These are phyloP conservation scores for Nasturtium officinale DNA, from an alignment of 345 rosid species.

Conservation along the genomic window DNA sequence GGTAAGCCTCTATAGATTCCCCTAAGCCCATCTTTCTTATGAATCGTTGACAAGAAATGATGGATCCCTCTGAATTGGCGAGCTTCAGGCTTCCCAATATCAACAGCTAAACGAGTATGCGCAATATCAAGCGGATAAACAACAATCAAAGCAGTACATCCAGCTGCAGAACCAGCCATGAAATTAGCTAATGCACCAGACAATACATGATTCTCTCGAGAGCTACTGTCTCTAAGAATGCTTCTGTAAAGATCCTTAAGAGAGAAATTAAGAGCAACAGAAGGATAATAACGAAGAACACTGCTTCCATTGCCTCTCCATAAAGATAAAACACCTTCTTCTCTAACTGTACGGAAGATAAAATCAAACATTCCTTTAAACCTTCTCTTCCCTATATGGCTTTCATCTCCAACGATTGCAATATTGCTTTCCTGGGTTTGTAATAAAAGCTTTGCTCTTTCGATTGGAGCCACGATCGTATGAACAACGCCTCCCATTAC, in stretches of 20 bases:
- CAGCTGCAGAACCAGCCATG: conserved; percentile 89
- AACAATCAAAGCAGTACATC: conserved; percentile 73
- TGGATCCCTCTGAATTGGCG: conserved; percentile 87
- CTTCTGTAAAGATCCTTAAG: conserved; percentile 86
- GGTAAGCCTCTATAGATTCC: conserved; percentile 94
- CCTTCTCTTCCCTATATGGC: conserved; percentile 51
- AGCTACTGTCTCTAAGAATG: conserved; percentile 61
- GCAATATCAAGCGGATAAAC: conserved; percentile 95
- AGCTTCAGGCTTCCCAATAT: conserved; percentile 67
- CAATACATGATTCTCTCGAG: conserved; percentile 50
- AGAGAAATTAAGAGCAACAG: conserved; percentile 96
- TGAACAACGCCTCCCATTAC: conserved; percentile 92
- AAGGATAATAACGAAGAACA: conserved; percentile 90
- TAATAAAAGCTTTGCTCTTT: conserved; percentile 83
- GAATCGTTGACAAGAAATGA: conserved; percentile 79
- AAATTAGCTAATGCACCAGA: conserved; percentile 86
- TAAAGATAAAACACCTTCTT: conserved; percentile 82
- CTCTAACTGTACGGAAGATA: conserved; percentile 74
- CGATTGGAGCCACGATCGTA: conserved; percentile 95
- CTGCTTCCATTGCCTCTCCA: conserved; percentile 99
- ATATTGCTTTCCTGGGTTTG: conserved; percentile 97
- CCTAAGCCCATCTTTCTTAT: conserved; percentile 67
- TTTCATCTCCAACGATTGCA: conserved; percentile 59
- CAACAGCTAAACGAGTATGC: conserved; percentile 92
- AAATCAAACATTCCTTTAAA: conserved; percentile 94